Base-by-base conservation (phyloP, 2,329 filamentous ascomycete species). In the Raffaelea ambrosiae region DNA sequence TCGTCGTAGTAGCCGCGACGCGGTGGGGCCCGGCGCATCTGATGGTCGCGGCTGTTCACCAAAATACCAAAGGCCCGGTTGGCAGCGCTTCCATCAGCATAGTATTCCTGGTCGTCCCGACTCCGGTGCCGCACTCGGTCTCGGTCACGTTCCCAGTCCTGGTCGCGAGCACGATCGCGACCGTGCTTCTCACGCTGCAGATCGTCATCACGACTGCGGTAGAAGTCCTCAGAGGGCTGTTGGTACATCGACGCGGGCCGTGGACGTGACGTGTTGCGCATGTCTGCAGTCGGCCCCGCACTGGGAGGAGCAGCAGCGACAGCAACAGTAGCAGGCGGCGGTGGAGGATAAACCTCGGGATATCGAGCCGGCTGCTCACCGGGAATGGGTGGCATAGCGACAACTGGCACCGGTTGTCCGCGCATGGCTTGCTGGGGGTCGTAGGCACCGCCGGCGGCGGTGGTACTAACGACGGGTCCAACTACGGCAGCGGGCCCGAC, bases 171-270 rank as follows among this genome's bases (percentile, higher is more conserved):
- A 11, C 47, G 47, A 5, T 48, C 46, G 7, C 44, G 51, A 16
- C 47, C 48, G 22, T 20, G 40, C 26, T 35, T 10, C 7, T 21
- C 22, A 13, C 43, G 18, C 16, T 19, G 67, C 8, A 67, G 64
- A 44, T 72, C 69, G 23, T 77, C 72, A 5, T 77, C 73, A 22
- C 69, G 70, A 21, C 63, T 63, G 22, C 71, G 70, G 53, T 75
- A 70, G 47, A 68, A 68, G 4, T 77, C 71, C 38, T 77, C 73
- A 8, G 68, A 62, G 44, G 73, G 70, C 8, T 62, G 38, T 10
- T 41, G 43, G 14, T 53, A 50, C 19, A 50, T 59, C 16, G 66
- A 62, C 8, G 70, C 66, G 7, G 68, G 26, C 18, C 51, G 43
- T n/a, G 29, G 50, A 2, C 48, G 53, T 1, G 45, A 48, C n/a